These are phyloP conservation scores for Camellia granthamiana DNA, from an alignment of 148 eudicot genomes.

Conservation along the genomic window DNA sequence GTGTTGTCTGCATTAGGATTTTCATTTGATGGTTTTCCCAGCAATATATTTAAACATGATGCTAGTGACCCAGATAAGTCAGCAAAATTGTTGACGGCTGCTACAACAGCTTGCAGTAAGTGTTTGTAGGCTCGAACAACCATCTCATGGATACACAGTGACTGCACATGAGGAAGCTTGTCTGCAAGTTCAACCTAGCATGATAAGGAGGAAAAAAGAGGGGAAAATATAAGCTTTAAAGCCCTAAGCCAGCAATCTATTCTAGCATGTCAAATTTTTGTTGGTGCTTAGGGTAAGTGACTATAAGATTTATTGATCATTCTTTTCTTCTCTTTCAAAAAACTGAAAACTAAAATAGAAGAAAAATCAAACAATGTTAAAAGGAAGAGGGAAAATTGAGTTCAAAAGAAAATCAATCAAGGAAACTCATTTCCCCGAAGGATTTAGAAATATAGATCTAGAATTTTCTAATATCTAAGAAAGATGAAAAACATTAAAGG, in stretches of 20 bases:
- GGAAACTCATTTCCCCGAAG: background rate
- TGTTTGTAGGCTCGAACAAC: conserved; percentile 91
- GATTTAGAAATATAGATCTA: conserved; percentile 1
- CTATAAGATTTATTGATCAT: background rate
- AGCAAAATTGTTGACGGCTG: conserved; percentile 53
- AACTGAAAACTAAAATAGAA: background rate
- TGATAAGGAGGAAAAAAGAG: background rate
- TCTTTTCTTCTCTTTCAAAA: too few relatives aligned
- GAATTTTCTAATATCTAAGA: too few relatives aligned
- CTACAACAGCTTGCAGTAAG: conserved; percentile 74
- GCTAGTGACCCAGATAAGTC: conserved; percentile 67
- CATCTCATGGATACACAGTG: conserved; percentile 89
- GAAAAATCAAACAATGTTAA: background rate
- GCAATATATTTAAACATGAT: conserved; percentile 79
- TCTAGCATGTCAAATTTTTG: background rate
- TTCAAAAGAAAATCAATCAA: conserved; percentile 9
- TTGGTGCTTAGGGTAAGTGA: background rate
- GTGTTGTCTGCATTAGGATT: conserved; percentile 40
- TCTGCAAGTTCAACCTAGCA: conserved; percentile 90
- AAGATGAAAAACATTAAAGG: too few relatives aligned
- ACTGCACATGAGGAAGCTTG: conserved; percentile 94
- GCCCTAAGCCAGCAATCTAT: background rate
- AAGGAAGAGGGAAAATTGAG: conserved; percentile 6
- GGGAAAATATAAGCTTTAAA: conserved; percentile 10
- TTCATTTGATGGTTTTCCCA: conserved; percentile 53